Conservation (phyloP, 371 early-diverging fungal species). For the Mortierella sp. region DNA sequence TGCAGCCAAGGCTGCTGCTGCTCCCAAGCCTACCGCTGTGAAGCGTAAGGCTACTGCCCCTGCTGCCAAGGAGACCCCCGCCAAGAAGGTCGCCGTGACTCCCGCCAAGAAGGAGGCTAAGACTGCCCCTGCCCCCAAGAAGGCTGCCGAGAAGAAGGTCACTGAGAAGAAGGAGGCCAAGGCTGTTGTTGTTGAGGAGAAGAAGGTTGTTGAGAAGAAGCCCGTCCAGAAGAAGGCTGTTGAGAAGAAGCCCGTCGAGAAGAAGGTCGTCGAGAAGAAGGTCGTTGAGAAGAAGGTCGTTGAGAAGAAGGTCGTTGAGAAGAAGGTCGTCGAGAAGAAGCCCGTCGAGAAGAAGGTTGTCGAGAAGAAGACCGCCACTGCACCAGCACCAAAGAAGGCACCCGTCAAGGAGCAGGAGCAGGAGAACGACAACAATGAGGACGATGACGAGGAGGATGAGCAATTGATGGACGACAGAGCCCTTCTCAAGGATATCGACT, state of each 20-base stretch:
- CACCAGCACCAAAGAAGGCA: conserved; percentile 51
- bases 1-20: conserved; percentile 19
- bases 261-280: conserved; percentile 34
- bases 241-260: conserved; percentile 24
- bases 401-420: conserved; percentile 49
- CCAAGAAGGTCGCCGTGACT: conserved; percentile 40
- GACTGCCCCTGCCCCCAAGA: conserved; percentile 43
- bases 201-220: conserved; percentile 39
- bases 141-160: conserved; percentile 49
- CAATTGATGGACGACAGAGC: conserved; percentile 65
- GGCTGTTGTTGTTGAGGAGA: conserved; percentile 37
- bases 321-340: conserved; percentile 42
- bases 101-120: conserved; percentile 37
- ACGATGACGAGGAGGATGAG: conserved; percentile 56
- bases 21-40: conserved; percentile 17
- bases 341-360: conserved; percentile 15
- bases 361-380: background rate
- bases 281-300: conserved; percentile 44
- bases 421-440: conserved; percentile 43
- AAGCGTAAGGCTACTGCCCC: conserved; percentile 53
- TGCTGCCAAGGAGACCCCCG: conserved; percentile 37
- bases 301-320: conserved; percentile 50
- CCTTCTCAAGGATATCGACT: conserved; percentile 65
- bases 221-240: conserved; percentile 24
- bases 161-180: conserved; percentile 56